Base-by-base conservation (phyloP, 192 early-diverging fungal species). In the Coemansia sp. region DNA sequence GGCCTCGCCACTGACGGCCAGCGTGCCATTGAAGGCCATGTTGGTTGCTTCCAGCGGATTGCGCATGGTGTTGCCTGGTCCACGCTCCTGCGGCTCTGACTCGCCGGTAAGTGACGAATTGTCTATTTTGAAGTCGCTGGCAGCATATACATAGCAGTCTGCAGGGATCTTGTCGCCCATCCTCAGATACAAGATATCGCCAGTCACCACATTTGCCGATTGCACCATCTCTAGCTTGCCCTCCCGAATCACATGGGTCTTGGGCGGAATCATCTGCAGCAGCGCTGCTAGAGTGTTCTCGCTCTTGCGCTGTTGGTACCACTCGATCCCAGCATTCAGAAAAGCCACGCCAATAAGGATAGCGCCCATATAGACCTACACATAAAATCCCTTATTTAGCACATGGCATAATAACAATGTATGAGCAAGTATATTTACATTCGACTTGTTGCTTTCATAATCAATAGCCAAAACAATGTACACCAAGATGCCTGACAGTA, bases 101-200 rank as follows among this genome's bases (percentile, higher is more conserved):
- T 98, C 95, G 53, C 95, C 95, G 2, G 95, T 98, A 33, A 98
- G 68, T 10, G 92, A 94, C 6, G 94, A 95, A 81, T 96, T 96
- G 82, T 98, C 95, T 31, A 96, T 93, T 72, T 98, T 98, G 53
- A 96, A 77, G 40, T 98, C 95, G 16, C 81, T 86, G 53, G 84
- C 80, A 31, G 80, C 57, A 69, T 88, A 92, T 30, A 98, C 57
- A 57, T 81, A 84, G 43, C 94, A 70, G 82, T 98, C 95, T 1
- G 95, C 95, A 2, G 95, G 95, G 10, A 92, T 69, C 70, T 98
- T 98, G 80, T 98, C 94, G 49, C 95, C 95, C 82, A 90, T 89
- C 42, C 86, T 84, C 21, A 94, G 73, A 59, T 86, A 91, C 20
- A 96, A 88, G 47, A 98, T 71, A 59, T 98, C 95, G 44, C 95